These are phyloP conservation scores for Clarireedia monteithiana DNA, from an alignment of 2,329 filamentous ascomycete genomes.

Conservation along the genomic window DNA sequence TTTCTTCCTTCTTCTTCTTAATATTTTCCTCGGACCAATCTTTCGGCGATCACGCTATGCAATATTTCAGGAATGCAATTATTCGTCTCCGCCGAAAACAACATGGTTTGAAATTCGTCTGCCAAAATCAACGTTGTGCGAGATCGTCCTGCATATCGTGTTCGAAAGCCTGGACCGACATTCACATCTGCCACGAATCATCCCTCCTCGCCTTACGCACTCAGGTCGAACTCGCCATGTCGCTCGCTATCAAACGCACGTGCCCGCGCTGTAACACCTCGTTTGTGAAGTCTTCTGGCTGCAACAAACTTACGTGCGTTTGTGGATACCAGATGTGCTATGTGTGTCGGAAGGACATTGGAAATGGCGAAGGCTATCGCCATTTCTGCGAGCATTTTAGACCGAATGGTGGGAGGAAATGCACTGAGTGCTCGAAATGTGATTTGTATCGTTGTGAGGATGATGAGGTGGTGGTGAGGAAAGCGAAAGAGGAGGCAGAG, in stretches of 20 bases:
- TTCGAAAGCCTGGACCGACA: constrained; percentile 74
- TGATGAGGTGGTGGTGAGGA: constrained; percentile 60
- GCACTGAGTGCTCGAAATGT: constrained; percentile 72
- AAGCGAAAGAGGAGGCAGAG: constrained; percentile 66
- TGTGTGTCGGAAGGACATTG: constrained; percentile 74
- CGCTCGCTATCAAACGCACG: constrained; percentile 86
- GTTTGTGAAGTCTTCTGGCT: constrained; percentile 89
- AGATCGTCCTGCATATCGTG: constrained; percentile 75
- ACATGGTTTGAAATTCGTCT: constrained; percentile 70
- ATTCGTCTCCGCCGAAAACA: constrained; percentile 60
- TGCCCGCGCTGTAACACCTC: constrained; percentile 86
- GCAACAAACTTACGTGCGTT: constrained; percentile 93
- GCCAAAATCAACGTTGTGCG: constrained; percentile 60
- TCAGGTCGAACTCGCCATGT: constrained; percentile 87
- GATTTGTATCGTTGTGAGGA: constrained; percentile 66
- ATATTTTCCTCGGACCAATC: constrained; percentile 37
- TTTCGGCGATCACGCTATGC: constrained; percentile 34
- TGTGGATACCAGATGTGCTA: constrained; percentile 99
- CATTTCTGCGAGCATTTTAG: constrained; percentile 98
- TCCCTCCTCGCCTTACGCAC: constrained; percentile 75
- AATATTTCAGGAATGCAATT: constrained; percentile 51
- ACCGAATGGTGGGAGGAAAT: constrained; percentile 66
- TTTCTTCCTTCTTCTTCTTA: constrained; percentile 40
- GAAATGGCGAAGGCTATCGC: constrained; percentile 66
- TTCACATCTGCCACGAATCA: constrained; percentile 85